These are phyloP conservation scores for Creolimax fragrantissima DNA, from an alignment of 78 protist species.

Conservation along the genomic window DNA sequence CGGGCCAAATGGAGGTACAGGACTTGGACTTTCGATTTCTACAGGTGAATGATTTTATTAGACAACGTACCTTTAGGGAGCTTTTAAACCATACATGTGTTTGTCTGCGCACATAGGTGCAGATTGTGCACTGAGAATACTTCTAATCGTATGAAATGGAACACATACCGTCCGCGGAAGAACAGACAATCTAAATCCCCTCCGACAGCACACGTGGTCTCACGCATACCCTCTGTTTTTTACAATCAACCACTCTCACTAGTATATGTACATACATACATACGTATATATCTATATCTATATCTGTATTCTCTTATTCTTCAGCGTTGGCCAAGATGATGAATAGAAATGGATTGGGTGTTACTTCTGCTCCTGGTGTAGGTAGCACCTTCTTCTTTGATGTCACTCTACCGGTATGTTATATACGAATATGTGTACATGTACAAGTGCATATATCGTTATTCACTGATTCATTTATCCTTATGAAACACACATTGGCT, in stretches of 20 bases:
- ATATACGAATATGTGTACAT: no score
- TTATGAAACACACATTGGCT: no score
- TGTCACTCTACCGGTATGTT: not conserved
- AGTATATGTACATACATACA: not conserved
- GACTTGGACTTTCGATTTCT: conserved; percentile 23
- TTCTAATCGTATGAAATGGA: no score
- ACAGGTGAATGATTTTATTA: not conserved
- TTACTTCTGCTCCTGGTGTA: not conserved
- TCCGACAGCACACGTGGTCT: not conserved
- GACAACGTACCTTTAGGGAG: not conserved
- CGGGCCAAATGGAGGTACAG: conserved; percentile 32
- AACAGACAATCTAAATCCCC: not conserved
- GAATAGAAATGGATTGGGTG: not conserved
- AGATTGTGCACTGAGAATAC: no score
- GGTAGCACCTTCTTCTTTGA: not conserved
- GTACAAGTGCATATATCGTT: no score
- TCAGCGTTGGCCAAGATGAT: not conserved
- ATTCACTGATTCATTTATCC: no score
- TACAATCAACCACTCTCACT: no score
- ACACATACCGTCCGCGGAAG: no score
- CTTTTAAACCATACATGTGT: not conserved
- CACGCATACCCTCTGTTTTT: not conserved
- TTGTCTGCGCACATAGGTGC: no score
- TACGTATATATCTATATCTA: not conserved
- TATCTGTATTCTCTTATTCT: not conserved